Evolutionary conservation across 2,329 filamentous ascomycete species (phyloP), one percentile per base, ranked within the genome.

Genomic region (Sordariomycetes sp.): DNA sequence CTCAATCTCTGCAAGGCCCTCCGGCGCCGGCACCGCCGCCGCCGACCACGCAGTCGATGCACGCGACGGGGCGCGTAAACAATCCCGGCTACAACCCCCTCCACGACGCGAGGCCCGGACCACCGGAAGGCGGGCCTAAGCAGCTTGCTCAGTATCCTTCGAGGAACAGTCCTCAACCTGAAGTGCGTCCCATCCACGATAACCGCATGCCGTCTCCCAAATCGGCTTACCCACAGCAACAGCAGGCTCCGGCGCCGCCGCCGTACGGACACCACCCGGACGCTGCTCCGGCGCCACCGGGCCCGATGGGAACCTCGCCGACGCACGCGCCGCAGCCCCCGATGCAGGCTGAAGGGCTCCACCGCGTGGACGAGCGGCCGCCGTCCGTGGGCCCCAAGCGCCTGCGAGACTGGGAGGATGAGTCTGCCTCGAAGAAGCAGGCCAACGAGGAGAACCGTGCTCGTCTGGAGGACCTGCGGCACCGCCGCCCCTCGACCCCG

Each of bases 141-240:
- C 53, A 55, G 25, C 52, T 61, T 64, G 85, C 89, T 63, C 81
- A 86, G 20, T 96, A 92, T 73, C 83, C 85, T 35, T 66, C 68
- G 58, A 81, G 85, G 34, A 84, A 84, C 64, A 95, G 88, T 68
- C 89, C 91, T 59, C 82, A 89, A n/a, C 82, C 87, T 55, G 92
- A 96, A 62, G 85, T 90, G 53, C 83, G 90, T 56, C 86, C 87
- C 1, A 79, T 94, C 61, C 81, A 92, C 62, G 91, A 96, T 62
- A 89, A 86, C 66, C 84, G 88, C 60, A 87, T 91, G 71, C 82
- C 89, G n/a, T 96, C 92, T n/a, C 91, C 91, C 59, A 91, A 90
- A 65, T 87, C 89, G 45, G 84, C 83, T 8, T 96, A 94, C 65
- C 85, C 87, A 5, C 89, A 91, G 65, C 88, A 89, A 61, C 87